Conservation (phyloP, 257 asterid species). For the Voacanga thouarsii region DNA sequence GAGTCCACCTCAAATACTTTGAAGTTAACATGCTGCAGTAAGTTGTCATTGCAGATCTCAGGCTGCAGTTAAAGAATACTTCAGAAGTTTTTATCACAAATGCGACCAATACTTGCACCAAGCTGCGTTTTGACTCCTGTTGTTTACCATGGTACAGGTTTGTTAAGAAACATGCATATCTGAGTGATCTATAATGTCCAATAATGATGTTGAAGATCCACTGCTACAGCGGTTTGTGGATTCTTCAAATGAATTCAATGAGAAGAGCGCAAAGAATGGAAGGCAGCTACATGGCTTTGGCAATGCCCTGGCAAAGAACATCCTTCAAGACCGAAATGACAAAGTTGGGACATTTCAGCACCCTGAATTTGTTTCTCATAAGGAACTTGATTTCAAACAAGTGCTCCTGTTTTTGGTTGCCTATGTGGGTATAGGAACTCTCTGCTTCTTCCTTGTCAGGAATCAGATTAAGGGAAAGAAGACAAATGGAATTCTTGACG, state of each 20-base stretch:
- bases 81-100: background rate
- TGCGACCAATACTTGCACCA: background rate
- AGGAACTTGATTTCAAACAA: slow-evolving; percentile 34
- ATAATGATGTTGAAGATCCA: slow-evolving; percentile 47
- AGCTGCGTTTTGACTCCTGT: background rate
- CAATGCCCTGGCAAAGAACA: slow-evolving; percentile 15
- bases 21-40: background rate
- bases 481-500: slow-evolving; percentile 63
- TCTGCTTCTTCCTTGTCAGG: slow-evolving; percentile 51
- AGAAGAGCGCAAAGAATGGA: slow-evolving; percentile 30
- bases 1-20: background rate
- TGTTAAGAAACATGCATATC: background rate
- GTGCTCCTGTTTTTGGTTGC: slow-evolving; percentile 38
- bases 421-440: slow-evolving; percentile 50
- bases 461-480: slow-evolving; percentile 65
- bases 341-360: slow-evolving; percentile 17
- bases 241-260: slow-evolving; percentile 28
- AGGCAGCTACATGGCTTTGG: slow-evolving; percentile 26
- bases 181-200: slow-evolving; percentile 32
- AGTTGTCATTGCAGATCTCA: background rate
- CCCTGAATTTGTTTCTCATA: slow-evolving; percentile 21
- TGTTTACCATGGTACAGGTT: background rate
- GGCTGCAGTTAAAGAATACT: background rate
- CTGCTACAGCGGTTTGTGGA: slow-evolving; percentile 36
- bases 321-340: slow-evolving; percentile 19